Conservation (phyloP, 352 stramenopile species). For the Blastocystis sp. region DNA sequence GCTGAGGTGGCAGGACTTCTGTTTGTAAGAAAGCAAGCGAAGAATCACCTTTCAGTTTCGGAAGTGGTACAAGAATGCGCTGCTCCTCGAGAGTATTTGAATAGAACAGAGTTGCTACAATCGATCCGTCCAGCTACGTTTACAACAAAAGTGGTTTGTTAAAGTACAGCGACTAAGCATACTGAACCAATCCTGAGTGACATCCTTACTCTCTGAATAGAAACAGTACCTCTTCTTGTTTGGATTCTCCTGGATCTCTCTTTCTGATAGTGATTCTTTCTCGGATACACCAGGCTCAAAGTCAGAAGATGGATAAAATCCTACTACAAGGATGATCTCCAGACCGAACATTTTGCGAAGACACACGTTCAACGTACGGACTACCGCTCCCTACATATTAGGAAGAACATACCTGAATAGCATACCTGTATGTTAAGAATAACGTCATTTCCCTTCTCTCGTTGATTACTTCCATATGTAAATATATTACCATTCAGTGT, state of each 20-base stretch:
- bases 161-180: slow-evolving; percentile 51
- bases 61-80: slow-evolving; percentile 23
- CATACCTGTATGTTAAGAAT: slow-evolving; percentile 58
- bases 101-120: slow-evolving; percentile 41
- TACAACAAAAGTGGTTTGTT: slow-evolving; percentile 54
- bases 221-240: slow-evolving; percentile 60
- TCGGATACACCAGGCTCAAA: slow-evolving; percentile 36
- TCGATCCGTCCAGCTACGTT: background rate
- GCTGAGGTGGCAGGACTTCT: slow-evolving; percentile 9
- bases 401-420: background rate
- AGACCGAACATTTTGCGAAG: slow-evolving; percentile 55
- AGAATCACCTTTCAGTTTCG: background rate
- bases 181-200: slow-evolving; percentile 57
- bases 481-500: slow-evolving; percentile 45
- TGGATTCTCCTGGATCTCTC: slow-evolving; percentile 36
- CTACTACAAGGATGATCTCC: slow-evolving; percentile 52
- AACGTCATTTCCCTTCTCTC: slow-evolving; percentile 53
- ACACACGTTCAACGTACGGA: slow-evolving; percentile 47
- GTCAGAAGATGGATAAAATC: background rate
- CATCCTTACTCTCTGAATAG: slow-evolving; percentile 57
- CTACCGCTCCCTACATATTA: slow-evolving; percentile 41
- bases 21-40: background rate
- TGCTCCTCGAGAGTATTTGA: slow-evolving; percentile 32
- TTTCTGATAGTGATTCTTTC: background rate
- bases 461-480: slow-evolving; percentile 58